Evolutionary conservation across 106 monocot species (phyloP), one percentile per base, ranked within the genome.

Genomic region (Posidonia australis): DNA sequence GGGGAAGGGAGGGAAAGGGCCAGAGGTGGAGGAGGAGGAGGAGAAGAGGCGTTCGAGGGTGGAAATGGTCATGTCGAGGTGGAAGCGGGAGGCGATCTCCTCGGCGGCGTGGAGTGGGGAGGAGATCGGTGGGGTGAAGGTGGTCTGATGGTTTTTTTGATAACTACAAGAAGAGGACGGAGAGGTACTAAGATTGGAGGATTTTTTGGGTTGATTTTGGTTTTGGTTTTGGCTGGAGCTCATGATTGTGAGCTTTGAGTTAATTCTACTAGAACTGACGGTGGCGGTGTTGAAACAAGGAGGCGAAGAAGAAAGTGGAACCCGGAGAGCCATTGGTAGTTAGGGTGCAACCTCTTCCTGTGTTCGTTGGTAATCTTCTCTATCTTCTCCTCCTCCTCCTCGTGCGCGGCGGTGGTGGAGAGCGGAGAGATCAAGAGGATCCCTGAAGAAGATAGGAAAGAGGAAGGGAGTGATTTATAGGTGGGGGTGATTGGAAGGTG

Each of bases 1-100:
- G 17, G 14, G 62, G 36, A 25, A 61, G 11, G 21, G 20, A 28
- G 42, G 22, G 47, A 24, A 32, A 20, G 51, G 10, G 65, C 12
- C n/a, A n/a, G n/a, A n/a, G n/a, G n/a, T 23, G 13, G 54, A 44
- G n/a, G 29, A 44, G 20, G 47, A 46, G 3, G 28, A 12, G 19
- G 69, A 69, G 46, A 80, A 80, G 51, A 81, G 71, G 55, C 76
- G 78, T 74, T 78, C 85, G 43, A 81, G 78, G 17, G 31, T 75
- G 51, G 74, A 70, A 27, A 80, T 27, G 58, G 80, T 59, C 30
- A 77, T 57, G 12, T 84, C 77, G 51, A 68, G 65, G 54, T 77
- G 72, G 60, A 81, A 41, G 13, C 68, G 71, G 45, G 72, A 44
- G 51, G 81, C 78, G 32, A 81, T 20, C 48, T 78, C 65, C 63